Base-by-base conservation (phyloP, 78 protist genomes). In the slime mould (Dictyostelium discoideum) region DNA sequence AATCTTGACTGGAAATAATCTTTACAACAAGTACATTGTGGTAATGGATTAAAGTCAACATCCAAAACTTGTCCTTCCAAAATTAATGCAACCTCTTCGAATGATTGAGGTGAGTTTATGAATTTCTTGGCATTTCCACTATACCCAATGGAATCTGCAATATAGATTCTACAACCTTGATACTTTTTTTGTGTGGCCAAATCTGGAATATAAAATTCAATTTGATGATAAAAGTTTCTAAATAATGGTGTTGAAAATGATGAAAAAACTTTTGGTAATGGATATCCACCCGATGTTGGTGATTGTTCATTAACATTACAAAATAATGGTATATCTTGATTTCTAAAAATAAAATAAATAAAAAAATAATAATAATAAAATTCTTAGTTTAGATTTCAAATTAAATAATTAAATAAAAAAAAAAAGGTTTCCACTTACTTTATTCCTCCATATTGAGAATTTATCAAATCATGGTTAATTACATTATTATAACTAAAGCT, bases 211-310 rank as follows among this genome's bases (percentile, higher is more conserved):
- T 18, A 89, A 69, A 89, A 89, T 72, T 89, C 94, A 18, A 89
- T 89, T 46, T 89, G 85, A 69, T 89, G 94, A 89, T 89, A 89
- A 72, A 89, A 89, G 76, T 89, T 89, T 82, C 94, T 60, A 82
- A 72, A 89, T 11, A 89, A 42, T 82, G 94, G 94, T 44, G 94
- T 82, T 6, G 76, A 77, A 77, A 82, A 89, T 11, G 88, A 20
- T 42, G 94, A 89, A 72, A 82, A 89, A 22, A 82, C 85, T 72
- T 80, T 89, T 13, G 94, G 94, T 46, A 89, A 82, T 46, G 94
- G 94, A 39, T 39, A 37, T 2, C 69, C 80, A 32, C 87, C 87
- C 18, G 88, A 69, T 24, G 22, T 80, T 42, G 94, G 87, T 50
- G 89, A 82, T 10, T 26, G 16, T 29, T 80, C 37, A 69, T 37